These are phyloP conservation scores for Backusella australiensis DNA, from an alignment of 192 early-diverging fungal genomes.

Conservation along the genomic window DNA sequence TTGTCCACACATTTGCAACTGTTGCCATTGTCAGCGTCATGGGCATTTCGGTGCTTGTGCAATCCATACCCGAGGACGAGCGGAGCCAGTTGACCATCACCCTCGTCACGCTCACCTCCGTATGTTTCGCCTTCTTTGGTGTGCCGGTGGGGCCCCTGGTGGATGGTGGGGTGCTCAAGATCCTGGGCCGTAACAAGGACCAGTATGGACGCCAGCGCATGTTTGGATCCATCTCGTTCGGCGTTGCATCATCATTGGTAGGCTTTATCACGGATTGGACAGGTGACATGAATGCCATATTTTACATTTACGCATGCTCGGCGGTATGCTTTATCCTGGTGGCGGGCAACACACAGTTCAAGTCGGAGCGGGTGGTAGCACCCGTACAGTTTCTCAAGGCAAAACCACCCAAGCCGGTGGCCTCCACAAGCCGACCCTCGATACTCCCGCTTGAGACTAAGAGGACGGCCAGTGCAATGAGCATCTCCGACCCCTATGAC, in stretches of 20 bases:
- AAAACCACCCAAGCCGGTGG: background rate
- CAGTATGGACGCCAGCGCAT: slow-evolving; percentile 46
- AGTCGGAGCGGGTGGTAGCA: slow-evolving; percentile 16
- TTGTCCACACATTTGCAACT: slow-evolving; percentile 39
- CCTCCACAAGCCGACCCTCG: background rate
- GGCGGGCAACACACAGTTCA: slow-evolving; percentile 34
- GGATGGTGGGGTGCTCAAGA: slow-evolving; percentile 46
- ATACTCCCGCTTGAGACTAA: background rate
- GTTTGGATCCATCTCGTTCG: slow-evolving; percentile 45
- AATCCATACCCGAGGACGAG: slow-evolving; percentile 18
- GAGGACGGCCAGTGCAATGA: background rate
- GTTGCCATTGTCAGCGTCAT: slow-evolving; percentile 40
- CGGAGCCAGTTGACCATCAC: slow-evolving; percentile 20
- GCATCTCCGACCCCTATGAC: slow-evolving; percentile 6
- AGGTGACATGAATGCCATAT: slow-evolving; percentile 41
- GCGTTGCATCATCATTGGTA: slow-evolving; percentile 34
- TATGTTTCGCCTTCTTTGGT: slow-evolving; percentile 48
- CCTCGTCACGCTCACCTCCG: slow-evolving; percentile 33
- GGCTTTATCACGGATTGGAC: slow-evolving; percentile 37
- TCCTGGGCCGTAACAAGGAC: slow-evolving; percentile 41
- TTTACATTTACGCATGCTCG: slow-evolving; percentile 39
- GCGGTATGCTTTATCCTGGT: slow-evolving; percentile 35
- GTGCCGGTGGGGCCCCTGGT: slow-evolving; percentile 43
- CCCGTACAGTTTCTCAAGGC: background rate
- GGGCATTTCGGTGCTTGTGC: slow-evolving; percentile 34